Base-by-base conservation (phyloP, 768 basidiomycete genomes). In the Psilocybe azurescens region DNA sequence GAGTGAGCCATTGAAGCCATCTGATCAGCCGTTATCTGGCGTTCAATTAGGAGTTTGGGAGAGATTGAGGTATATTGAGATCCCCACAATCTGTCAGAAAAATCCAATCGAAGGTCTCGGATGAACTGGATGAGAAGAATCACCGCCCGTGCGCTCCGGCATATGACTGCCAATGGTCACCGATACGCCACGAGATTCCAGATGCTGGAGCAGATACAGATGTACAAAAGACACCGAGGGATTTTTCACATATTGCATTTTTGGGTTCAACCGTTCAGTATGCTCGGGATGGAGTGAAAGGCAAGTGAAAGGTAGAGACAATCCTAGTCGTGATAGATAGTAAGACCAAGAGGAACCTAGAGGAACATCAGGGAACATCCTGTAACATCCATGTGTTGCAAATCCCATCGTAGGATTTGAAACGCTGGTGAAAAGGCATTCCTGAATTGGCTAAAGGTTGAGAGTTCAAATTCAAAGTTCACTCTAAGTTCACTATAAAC, bases 101-200 rank as follows among this genome's bases (percentile, higher is more conserved):
- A 38, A 58, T 66, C 65, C 56, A 56, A 55, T 66, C 59, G 65
- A 66, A 63, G 8, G 30, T 24, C 46, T 24, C 39, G 51, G 53
- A 54, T 39, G 49, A 52, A 11, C 29, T 41, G 38, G 39, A 58
- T 49, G 30, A 28, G 56, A 18, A 39, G 11, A 13, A 44, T 24
- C 24, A 24, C 11, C n/a, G 41, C 41, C 41, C 41, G 41, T 44
- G n/a, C 11, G 38, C 58, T 28, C 58, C 49, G 58, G 41, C 44
- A 41, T 52, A 18, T 29, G 24, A 30, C 38, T 41, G 41, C 14
- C 41, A 44, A 44, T 44, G 41, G 41, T 44, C 41, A 44, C 41
- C 36, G 47, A 47, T 41, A 48, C 36, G 53, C 59, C 59, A 56
- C 38, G 49, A 44, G 60, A 53, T n/a, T 32, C 32, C 13, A 13